Conservation (phyloP, 805 yeast species). For the Wickerhamiella galacta region DNA sequence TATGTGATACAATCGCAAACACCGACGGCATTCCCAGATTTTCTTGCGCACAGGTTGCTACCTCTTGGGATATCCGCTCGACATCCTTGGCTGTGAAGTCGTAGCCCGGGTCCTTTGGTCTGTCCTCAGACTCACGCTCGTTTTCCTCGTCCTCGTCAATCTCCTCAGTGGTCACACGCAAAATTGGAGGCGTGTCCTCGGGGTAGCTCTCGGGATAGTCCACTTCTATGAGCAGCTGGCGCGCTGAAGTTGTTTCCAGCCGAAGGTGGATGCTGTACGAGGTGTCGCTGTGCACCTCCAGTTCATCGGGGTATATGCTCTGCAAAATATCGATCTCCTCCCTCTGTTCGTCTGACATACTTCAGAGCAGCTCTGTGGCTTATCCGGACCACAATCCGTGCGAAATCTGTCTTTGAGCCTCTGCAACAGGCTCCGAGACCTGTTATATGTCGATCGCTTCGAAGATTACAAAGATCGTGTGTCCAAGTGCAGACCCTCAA, state of each 20-base stretch:
- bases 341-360: constrained; percentile 54
- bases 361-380: too few species aligned
- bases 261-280: constrained; percentile 40
- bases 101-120: constrained; percentile 22
- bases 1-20: constrained; percentile 56
- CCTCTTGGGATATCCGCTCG: constrained; percentile 11
- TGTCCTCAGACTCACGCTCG: constrained; percentile 26
- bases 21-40: constrained; percentile 85
- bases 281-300: constrained; percentile 29
- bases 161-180: constrained; percentile 34
- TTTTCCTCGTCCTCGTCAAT: constrained; percentile 29
- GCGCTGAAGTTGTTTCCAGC: constrained; percentile 53
- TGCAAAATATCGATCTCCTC: constrained; percentile 84
- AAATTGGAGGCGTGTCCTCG: constrained; percentile 36
- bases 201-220: constrained; percentile 70
- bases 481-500: too few species aligned
- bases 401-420: too few species aligned
- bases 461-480: too few species aligned
- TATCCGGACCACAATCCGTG: too few species aligned
- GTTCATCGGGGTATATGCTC: constrained; percentile 87
- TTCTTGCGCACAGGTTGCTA: constrained; percentile 37
- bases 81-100: constrained; percentile 30
- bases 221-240: constrained; percentile 41
- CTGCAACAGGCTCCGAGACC: too few species aligned
- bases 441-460: too few species aligned